Evolutionary conservation across 371 early-diverging fungal species (phyloP).

Genomic region (Mortierella sp.): DNA sequence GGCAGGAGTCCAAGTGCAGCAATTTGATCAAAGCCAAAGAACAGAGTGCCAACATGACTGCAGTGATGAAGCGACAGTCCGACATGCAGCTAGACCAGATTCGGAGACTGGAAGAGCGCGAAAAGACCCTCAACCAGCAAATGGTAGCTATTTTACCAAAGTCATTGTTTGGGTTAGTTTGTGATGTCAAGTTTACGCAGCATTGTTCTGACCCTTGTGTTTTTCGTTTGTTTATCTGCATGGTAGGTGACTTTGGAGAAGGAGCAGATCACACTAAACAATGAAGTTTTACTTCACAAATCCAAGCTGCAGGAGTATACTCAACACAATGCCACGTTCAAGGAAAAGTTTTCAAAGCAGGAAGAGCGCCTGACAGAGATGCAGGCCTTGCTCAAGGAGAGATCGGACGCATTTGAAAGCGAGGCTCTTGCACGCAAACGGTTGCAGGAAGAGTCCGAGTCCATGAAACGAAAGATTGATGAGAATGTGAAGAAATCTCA

Average conservation of each 20-base stretch:
- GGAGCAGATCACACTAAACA: conserved; percentile 33
- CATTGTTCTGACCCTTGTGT: background rate
- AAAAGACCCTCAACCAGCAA: conserved; percentile 72
- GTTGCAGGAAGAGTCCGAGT: conserved; percentile 64
- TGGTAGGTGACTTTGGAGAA: conserved; percentile 50
- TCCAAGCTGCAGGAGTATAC: conserved; percentile 40
- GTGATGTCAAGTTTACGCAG: too few relatives aligned
- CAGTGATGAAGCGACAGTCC: conserved; percentile 77
- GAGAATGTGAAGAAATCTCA: conserved; percentile 49
- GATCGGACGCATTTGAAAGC: conserved; percentile 64
- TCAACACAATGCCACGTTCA: conserved; percentile 32
- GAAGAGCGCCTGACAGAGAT: conserved; percentile 55
- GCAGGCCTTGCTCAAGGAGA: conserved; percentile 65
- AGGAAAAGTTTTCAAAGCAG: conserved; percentile 48
- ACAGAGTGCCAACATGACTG: conserved; percentile 68
- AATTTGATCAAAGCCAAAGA: conserved; percentile 75
- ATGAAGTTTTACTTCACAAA: conserved; percentile 29
- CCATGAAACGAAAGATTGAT: conserved; percentile 67
- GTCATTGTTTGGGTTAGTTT: too few relatives aligned
- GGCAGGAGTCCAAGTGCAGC: conserved; percentile 44
- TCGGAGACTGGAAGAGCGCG: conserved; percentile 80
- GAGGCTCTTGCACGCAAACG: conserved; percentile 64
- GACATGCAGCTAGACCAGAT: conserved; percentile 87
- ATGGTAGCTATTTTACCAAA: conserved; percentile 55
- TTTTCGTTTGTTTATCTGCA: background rate